A percentile compares a stretch with the other conserved stretches of the same genome.
These are phyloP conservation scores for Cornus kousa DNA, from an alignment of 148 eudicot species.

Conservation along the genomic window DNA sequence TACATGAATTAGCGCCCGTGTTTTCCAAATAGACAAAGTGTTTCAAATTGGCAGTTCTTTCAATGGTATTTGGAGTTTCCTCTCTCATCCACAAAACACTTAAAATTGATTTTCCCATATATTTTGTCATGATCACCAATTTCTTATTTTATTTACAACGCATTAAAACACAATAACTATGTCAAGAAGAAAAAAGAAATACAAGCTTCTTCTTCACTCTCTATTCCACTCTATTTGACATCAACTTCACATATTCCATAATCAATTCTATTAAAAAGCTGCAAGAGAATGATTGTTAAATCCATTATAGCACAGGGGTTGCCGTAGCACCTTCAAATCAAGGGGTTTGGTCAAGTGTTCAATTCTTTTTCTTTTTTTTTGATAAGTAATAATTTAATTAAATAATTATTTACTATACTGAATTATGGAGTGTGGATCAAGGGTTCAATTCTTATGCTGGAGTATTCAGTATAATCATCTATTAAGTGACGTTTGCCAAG, in stretches of 20 bases:
- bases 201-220: background rate
- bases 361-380: too few relatives aligned
- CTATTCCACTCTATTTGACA: too few relatives aligned
- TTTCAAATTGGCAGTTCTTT: background rate
- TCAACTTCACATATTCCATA: too few relatives aligned
- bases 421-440: too few relatives aligned
- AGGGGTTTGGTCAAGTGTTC: too few relatives aligned
- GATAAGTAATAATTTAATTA: too few relatives aligned
- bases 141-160: background rate
- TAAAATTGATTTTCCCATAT: background rate
- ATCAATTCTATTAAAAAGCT: too few relatives aligned
- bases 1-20: background rate
- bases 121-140: background rate
- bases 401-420: too few relatives aligned
- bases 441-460: background rate
- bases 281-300: background rate
- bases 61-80: background rate
- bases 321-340: background rate
- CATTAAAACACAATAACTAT: background rate
- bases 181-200: background rate
- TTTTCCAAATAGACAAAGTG: background rate
- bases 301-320: background rate
- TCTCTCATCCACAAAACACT: background rate
- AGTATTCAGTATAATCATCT: background rate
- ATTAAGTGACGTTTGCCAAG: background rate